Evolutionary conservation across 176 grass and related monocot genomes (phyloP).

Genomic region (Zizania latifolia): DNA sequence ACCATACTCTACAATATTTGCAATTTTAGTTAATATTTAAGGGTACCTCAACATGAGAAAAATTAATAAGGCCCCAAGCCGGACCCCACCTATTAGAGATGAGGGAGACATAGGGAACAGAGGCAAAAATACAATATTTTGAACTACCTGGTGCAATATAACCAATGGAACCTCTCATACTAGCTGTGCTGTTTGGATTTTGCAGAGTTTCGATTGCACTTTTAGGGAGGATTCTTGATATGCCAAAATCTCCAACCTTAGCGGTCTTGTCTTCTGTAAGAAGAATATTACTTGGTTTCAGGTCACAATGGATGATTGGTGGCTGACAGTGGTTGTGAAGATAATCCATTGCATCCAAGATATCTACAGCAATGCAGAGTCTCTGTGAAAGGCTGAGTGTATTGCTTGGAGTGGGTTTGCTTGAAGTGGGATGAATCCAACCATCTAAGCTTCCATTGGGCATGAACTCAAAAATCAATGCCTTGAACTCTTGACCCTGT

Average conservation of each 20-base stretch:
- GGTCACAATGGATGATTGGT: constrained; percentile 39
- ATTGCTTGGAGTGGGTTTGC: not conserved
- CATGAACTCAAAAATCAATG: constrained; percentile 28
- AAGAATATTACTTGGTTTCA: constrained; percentile 50
- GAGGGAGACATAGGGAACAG: too few species aligned
- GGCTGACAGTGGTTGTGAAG: constrained; percentile 15
- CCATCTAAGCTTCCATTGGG: constrained; percentile 1
- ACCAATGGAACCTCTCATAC: constrained; percentile 36
- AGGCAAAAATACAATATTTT: too few species aligned
- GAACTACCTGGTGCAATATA: constrained; percentile 48
- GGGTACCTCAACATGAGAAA: too few species aligned
- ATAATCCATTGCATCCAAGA: constrained; percentile 12
- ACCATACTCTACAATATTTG: constrained; percentile 8
- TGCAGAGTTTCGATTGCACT: not conserved
- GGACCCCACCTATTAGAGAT: too few species aligned
- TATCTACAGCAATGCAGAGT: not conserved
- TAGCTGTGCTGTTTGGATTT: not conserved
- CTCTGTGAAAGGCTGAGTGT: not conserved
- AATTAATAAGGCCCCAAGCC: too few species aligned
- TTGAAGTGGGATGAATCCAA: constrained; percentile 21
- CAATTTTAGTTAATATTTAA: too few species aligned
- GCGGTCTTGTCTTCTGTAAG: constrained; percentile 39
- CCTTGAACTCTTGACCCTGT: constrained; percentile 23
- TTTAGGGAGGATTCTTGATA: constrained; percentile 23
- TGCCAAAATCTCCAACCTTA: constrained; percentile 38